These are phyloP conservation scores for Trichophaea hybrida DNA, from an alignment of 2,329 filamentous ascomycete species.

Conservation along the genomic window DNA sequence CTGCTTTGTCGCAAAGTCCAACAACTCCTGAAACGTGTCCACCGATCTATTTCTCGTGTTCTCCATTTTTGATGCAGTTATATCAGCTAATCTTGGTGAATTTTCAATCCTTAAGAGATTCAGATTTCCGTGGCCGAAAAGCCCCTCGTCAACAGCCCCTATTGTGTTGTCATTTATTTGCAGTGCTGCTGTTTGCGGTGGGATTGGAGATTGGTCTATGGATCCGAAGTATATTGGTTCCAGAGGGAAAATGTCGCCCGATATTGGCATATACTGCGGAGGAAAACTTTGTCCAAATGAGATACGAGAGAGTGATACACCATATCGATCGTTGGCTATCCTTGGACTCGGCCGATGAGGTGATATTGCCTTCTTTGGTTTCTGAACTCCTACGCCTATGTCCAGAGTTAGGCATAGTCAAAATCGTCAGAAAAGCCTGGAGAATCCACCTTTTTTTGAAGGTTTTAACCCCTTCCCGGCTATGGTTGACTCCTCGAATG, in stretches of 20 bases:
- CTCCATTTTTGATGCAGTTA: not conserved
- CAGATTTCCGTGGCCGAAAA: not conserved
- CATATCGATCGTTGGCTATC: not conserved
- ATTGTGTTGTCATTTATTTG: not conserved
- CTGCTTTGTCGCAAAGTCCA: not conserved
- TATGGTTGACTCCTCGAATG: slow-evolving; percentile 50
- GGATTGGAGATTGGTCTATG: not conserved
- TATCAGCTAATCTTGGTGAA: not conserved
- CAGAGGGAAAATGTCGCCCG: not conserved
- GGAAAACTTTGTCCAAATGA: not conserved
- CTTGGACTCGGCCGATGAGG: not conserved
- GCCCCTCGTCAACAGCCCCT: not conserved
- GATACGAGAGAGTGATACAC: not conserved
- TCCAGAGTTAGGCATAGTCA: not conserved
- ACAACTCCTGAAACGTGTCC: not conserved
- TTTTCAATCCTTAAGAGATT: not conserved
- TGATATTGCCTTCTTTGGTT: not conserved
- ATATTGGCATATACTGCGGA: not conserved
- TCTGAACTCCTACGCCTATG: not conserved
- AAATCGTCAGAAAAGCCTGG: not conserved
- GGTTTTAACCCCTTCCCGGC: slow-evolving; percentile 32
- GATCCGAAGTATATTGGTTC: not conserved
- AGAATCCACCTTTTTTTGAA: slow-evolving; percentile 24
- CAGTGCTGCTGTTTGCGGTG: not conserved
- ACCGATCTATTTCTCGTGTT: not conserved